Evolutionary conservation across 2,329 filamentous ascomycete genomes (phyloP).

Genomic region (Fusarium sp.): DNA sequence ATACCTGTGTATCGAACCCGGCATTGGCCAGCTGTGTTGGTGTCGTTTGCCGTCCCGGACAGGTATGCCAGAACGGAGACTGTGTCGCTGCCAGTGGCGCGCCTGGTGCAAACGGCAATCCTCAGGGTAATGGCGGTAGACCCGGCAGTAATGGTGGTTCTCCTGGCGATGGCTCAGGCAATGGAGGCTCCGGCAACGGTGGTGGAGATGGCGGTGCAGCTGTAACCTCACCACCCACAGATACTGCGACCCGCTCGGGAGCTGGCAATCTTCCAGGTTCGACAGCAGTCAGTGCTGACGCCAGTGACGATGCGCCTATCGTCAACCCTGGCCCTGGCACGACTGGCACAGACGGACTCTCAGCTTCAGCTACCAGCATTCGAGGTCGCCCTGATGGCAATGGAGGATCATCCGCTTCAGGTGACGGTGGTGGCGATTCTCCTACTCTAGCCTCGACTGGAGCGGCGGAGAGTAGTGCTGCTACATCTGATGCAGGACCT

Average conservation of each 20-base stretch:
- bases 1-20: conserved; percentile 6
- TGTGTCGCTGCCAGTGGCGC: background rate
- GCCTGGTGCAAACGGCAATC: background rate
- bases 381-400: background rate
- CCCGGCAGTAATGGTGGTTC: background rate
- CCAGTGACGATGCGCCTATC: background rate
- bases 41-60: background rate
- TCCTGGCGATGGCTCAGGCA: background rate
- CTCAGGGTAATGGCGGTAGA: background rate
- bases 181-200: background rate
- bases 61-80: conserved; percentile 4
- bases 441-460: background rate
- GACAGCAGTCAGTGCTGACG: background rate
- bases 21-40: background rate
- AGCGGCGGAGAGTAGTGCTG: no score
- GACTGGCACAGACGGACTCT: background rate
- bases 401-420: background rate
- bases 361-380: background rate
- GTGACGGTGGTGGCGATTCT: background rate
- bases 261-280: background rate
- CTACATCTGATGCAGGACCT: background rate
- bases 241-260: background rate
- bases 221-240: background rate
- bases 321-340: background rate
- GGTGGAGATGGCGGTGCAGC: background rate